These are phyloP conservation scores for Avena sativa DNA, from an alignment of 176 grass and related monocot genomes.

Conservation along the genomic window DNA sequence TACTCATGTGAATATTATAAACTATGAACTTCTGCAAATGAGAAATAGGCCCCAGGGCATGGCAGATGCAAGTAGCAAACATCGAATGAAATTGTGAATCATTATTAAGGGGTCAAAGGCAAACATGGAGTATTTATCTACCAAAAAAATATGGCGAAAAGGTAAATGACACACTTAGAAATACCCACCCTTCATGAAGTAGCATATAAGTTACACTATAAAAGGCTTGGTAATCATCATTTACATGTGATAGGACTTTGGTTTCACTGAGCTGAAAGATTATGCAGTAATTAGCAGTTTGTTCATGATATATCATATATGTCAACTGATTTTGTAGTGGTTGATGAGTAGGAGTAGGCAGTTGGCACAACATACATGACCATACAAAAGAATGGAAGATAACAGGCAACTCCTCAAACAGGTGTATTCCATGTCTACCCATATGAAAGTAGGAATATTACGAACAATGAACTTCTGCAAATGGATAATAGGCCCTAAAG, in stretches of 20 bases:
- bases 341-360: not conserved
- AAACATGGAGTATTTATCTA: not conserved
- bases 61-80: not conserved
- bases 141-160: not conserved
- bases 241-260: not conserved
- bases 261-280: not conserved
- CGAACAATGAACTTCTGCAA: not conserved
- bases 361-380: not conserved
- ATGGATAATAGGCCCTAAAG: not conserved
- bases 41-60: not conserved
- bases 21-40: not conserved
- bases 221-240: constrained; percentile 32
- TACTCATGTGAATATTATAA: not conserved
- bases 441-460: not conserved
- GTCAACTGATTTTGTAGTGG: constrained; percentile 2
- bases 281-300: constrained; percentile 34
- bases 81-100: not conserved
- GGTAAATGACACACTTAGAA: constrained; percentile 5
- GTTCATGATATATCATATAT: constrained; percentile 9
- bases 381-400: not conserved
- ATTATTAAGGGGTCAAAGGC: not conserved
- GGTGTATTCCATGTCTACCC: not conserved
- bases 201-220: constrained; percentile 20
- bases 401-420: not conserved
- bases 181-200: not conserved